Conservation (phyloP, 352 stramenopile genomes). For the Phytophthora multivora region DNA sequence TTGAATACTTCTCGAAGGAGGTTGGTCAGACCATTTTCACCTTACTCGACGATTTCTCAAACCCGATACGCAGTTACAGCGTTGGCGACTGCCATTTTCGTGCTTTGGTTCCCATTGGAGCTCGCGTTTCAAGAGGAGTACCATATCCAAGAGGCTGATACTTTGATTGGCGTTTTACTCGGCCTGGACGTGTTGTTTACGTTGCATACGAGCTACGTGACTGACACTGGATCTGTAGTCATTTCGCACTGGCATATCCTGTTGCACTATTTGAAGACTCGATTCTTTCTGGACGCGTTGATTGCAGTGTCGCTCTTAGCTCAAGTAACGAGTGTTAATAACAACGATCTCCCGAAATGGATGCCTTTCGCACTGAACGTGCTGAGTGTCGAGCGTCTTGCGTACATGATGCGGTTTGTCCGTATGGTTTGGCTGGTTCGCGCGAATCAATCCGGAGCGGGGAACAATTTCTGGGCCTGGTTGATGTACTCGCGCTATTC, state of each 20-base stretch:
- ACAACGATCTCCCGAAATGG: background rate
- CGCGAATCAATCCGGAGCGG: slow-evolving; percentile 14
- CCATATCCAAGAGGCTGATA: background rate
- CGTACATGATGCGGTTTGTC: slow-evolving; percentile 31
- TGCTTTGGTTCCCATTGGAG: slow-evolving; percentile 42
- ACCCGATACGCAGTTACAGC: slow-evolving; percentile 30
- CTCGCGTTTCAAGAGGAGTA: slow-evolving; percentile 36
- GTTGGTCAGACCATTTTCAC: slow-evolving; percentile 34
- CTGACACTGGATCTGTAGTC: slow-evolving; percentile 30
- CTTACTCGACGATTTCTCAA: slow-evolving; percentile 33
- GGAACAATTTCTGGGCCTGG: slow-evolving; percentile 37
- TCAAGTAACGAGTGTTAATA: background rate
- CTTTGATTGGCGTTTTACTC: slow-evolving; percentile 15
- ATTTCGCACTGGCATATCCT: slow-evolving; percentile 27
- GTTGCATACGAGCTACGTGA: slow-evolving; percentile 43
- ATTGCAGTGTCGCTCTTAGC: slow-evolving; percentile 13
- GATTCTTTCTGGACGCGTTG: slow-evolving; percentile 28
- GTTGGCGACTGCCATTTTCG: slow-evolving; percentile 31
- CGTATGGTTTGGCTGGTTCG: slow-evolving; percentile 33
- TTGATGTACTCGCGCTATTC: slow-evolving; percentile 49
- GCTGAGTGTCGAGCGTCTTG: slow-evolving; percentile 19
- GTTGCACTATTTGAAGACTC: slow-evolving; percentile 29
- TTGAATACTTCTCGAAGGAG: no score
- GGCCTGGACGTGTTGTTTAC: slow-evolving; percentile 32
- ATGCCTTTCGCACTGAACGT: slow-evolving; percentile 4